These are phyloP conservation scores for Fusarium vanettenii DNA, from an alignment of 2,329 filamentous ascomycete species.

Conservation along the genomic window DNA sequence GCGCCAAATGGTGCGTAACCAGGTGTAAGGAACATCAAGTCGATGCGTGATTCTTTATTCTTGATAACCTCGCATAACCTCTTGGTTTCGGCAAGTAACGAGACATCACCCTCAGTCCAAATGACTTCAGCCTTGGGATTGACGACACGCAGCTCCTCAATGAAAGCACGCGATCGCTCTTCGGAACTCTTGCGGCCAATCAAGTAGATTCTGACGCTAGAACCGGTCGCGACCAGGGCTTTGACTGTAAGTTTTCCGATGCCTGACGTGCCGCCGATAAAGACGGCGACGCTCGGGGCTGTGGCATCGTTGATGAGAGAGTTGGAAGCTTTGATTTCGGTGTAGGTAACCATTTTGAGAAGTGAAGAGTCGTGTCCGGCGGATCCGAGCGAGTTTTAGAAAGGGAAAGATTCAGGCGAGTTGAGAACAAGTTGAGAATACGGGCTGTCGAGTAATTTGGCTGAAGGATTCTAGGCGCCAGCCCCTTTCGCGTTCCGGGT, in stretches of 20 bases:
- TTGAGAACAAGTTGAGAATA: no score
- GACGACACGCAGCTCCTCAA: constrained; percentile 48
- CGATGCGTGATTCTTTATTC: constrained; percentile 51
- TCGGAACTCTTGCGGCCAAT: constrained; percentile 55
- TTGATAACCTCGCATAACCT: constrained; percentile 54
- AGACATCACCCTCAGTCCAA: constrained; percentile 56
- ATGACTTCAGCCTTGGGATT: constrained; percentile 56
- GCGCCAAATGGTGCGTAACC: constrained; percentile 57
- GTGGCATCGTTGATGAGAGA: constrained; percentile 52
- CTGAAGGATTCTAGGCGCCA: neutral
- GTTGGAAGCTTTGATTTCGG: constrained; percentile 53
- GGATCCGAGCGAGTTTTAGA: neutral
- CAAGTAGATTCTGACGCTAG: constrained; percentile 54
- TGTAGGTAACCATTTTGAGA: constrained; percentile 47
- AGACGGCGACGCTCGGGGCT: constrained; percentile 53
- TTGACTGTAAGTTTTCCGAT: constrained; percentile 56
- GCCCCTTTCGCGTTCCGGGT: neutral
- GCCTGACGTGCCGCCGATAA: constrained; percentile 59
- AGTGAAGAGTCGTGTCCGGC: neutral
- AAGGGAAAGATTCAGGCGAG: neutral
- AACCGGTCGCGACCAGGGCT: constrained; percentile 50
- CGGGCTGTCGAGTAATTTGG: neutral
- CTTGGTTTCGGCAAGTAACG: constrained; percentile 57
- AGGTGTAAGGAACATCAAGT: constrained; percentile 57
- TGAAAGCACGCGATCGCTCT: constrained; percentile 45